Percentiles rank a stretch among this genome's conserved stretches.
phyloP scores from a whole-genome alignment of 2,329 filamentous ascomycete genomes.

The Aspergillus tamarii region DNA sequence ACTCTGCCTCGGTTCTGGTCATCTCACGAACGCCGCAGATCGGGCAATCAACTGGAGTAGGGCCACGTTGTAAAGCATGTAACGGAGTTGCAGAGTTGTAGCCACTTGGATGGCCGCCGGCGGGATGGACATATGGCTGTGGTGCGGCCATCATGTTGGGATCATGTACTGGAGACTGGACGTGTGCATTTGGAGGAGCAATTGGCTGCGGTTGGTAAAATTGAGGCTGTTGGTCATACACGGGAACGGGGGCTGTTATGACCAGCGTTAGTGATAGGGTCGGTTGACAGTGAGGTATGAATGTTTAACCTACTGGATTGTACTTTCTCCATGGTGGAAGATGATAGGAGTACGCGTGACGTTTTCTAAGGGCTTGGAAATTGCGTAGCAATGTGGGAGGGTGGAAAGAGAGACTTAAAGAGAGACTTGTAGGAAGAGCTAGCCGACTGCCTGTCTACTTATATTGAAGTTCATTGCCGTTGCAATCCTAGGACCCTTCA shows the following conservation, averaged over 20 bases:
- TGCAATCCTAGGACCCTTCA: neutral
- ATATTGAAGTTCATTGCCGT: neutral
- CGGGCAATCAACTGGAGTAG: constrained; percentile 53
- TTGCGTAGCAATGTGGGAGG: too few species aligned
- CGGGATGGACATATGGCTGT: constrained; percentile 7
- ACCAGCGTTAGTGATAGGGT: neutral
- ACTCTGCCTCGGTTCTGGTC: constrained; percentile 26
- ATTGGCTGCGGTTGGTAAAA: neutral
- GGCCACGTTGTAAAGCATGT: constrained; percentile 31
- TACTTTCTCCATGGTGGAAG: constrained; percentile 8
- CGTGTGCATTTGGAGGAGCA: constrained; percentile 6
- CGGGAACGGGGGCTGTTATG: constrained; percentile 4
- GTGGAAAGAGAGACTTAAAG: too few species aligned
- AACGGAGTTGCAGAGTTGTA: constrained; percentile 30
- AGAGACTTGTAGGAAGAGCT: too few species aligned
- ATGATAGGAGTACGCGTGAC: neutral
- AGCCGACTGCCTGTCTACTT: neutral
- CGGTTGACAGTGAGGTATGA: neutral
- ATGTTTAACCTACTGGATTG: neutral
- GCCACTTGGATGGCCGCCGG: constrained; percentile 20
- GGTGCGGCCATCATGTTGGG: neutral
- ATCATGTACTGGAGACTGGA: neutral
- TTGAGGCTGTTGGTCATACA: constrained; percentile 6
- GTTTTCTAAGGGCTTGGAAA: neutral
- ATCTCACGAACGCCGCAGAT: constrained; percentile 46